phyloP scores from a whole-genome alignment of 2,329 filamentous ascomycete species.

The Fusarium solani-melongenae region DNA sequence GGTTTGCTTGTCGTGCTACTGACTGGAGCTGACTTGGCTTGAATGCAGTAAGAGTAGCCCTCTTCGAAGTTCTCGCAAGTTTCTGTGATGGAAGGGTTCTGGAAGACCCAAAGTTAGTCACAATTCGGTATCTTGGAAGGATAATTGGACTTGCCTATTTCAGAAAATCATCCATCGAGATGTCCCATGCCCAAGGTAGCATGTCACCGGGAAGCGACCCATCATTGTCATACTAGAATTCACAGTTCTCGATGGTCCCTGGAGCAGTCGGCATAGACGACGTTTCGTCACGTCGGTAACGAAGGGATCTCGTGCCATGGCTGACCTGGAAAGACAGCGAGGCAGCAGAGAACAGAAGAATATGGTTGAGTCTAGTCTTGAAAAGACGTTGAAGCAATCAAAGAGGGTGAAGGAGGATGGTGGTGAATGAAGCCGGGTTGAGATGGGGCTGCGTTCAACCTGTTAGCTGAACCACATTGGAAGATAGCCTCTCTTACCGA shows the following conservation, averaged over 20 bases:
- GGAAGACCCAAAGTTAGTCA: not conserved
- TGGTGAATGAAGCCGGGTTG: no score
- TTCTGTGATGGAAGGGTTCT: not conserved
- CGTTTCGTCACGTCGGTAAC: no score
- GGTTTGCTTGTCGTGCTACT: not conserved
- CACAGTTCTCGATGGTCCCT: not conserved
- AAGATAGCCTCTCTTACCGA: no score
- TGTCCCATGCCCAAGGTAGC: not conserved
- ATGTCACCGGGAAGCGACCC: not conserved
- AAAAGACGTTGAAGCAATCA: no score
- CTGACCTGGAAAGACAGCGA: no score
- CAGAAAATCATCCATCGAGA: not conserved
- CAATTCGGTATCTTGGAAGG: not conserved
- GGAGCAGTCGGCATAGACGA: no score
- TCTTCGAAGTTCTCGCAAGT: not conserved
- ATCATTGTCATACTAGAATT: not conserved
- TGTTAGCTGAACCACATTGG: no score
- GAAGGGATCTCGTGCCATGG: no score
- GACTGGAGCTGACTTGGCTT: not conserved
- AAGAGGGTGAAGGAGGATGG: no score
- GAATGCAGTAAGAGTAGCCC: not conserved
- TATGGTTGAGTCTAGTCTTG: no score
- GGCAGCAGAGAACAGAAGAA: no score
- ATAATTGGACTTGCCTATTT: not conserved
- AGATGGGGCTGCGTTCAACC: no score